Evolutionary conservation across 1,139 yeast genomes (phyloP).

Genomic region (Nakaseomyces bracarensis): DNA sequence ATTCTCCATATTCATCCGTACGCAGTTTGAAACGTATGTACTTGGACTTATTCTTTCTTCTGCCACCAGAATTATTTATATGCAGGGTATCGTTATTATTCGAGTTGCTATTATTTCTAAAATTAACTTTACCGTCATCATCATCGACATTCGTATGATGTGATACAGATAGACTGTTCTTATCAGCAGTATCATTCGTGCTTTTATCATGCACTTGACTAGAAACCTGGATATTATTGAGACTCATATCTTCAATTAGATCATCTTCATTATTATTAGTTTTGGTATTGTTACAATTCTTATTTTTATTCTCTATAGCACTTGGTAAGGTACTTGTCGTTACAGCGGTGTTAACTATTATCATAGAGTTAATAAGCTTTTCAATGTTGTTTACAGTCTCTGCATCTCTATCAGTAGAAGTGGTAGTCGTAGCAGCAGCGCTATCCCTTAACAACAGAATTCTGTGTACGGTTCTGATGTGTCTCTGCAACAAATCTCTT

Average conservation of each 20-base stretch:
- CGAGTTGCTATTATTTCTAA: not conserved
- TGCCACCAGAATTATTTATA: not conserved
- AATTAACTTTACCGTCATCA: too few relatives aligned
- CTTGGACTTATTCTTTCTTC: not conserved
- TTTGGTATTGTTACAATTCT: constrained; percentile 6
- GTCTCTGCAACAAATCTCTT: constrained; percentile 66
- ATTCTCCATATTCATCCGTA: not conserved
- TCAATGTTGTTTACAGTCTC: constrained; percentile 3
- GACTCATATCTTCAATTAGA: constrained; percentile 4
- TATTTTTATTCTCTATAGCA: not conserved
- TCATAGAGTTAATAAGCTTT: constrained; percentile 4
- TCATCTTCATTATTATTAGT: constrained; percentile 5
- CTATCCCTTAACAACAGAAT: constrained; percentile 3
- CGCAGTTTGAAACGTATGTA: not conserved
- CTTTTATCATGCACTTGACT: not conserved
- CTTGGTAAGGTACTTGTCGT: not conserved
- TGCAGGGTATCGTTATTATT: not conserved
- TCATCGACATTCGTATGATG: too few relatives aligned
- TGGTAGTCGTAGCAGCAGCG: not conserved
- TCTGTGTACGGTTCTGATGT: constrained; percentile 67
- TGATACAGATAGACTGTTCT: too few relatives aligned
- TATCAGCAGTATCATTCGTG: not conserved
- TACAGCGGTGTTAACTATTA: constrained; percentile 3
- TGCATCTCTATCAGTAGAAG: not conserved
- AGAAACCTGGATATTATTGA: not conserved